Evolutionary conservation across 2,329 filamentous ascomycete species (phyloP).

Genomic region (Passalora sequoiae): DNA sequence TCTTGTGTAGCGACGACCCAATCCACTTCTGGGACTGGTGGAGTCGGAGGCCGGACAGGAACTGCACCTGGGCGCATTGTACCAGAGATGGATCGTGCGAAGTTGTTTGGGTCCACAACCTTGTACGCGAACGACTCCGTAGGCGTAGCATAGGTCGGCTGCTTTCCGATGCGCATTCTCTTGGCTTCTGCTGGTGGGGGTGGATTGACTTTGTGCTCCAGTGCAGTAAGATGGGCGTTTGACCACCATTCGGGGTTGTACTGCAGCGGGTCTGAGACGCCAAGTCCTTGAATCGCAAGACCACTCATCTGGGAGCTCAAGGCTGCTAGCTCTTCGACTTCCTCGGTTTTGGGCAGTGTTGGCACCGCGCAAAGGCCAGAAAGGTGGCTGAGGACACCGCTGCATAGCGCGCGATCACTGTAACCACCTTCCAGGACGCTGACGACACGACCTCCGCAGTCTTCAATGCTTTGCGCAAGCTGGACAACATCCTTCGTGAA

Average conservation of each 20-base stretch:
- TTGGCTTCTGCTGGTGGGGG: constrained; percentile 49
- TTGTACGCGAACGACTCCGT: constrained; percentile 85
- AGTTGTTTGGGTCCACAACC: constrained; percentile 62
- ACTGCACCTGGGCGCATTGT: constrained; percentile 38
- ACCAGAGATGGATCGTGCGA: constrained; percentile 59
- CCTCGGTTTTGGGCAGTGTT: constrained; percentile 8
- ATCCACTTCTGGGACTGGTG: constrained; percentile 72
- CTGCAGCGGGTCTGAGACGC: background rate
- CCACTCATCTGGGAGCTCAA: constrained; percentile 27
- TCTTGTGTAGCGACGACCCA: constrained; percentile 84
- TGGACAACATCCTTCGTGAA: constrained; percentile 81
- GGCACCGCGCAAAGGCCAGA: constrained; percentile 61
- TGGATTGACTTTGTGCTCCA: constrained; percentile 58
- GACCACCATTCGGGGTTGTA: constrained; percentile 46
- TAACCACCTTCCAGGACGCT: constrained; percentile 96
- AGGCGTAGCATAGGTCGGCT: constrained; percentile 75
- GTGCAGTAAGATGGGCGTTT: constrained; percentile 56
- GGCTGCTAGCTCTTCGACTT: constrained; percentile 13
- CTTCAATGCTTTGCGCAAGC: constrained; percentile 72
- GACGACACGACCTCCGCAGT: constrained; percentile 77
- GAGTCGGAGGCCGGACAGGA: constrained; percentile 48
- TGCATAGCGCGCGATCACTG: constrained; percentile 82
- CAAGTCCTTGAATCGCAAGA: constrained; percentile 19
- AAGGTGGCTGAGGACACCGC: constrained; percentile 83
- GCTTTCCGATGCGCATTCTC: constrained; percentile 52